phyloP scores from a whole-genome alignment of 2,329 filamentous ascomycete genomes.

The Penicillium olsonii region DNA sequence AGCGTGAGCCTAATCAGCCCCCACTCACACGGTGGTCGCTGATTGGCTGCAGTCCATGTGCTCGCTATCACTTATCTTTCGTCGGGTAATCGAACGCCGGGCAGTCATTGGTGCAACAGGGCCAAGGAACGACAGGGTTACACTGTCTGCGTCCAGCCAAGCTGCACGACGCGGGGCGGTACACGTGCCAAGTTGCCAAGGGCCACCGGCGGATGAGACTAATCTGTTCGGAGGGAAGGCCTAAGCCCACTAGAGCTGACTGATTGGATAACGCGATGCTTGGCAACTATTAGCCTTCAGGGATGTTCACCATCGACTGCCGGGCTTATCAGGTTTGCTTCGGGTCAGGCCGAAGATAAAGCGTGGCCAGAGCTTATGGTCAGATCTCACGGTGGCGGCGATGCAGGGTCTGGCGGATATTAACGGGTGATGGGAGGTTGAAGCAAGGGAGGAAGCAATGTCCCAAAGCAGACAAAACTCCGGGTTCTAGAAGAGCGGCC shows the following conservation, averaged over 20 bases:
- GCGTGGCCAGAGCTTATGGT: not conserved
- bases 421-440: slow-evolving; percentile 4
- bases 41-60: slow-evolving; percentile 3
- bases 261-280: slow-evolving; percentile 5
- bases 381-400: not conserved
- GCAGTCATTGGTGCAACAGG: not conserved
- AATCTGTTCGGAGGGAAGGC: not conserved
- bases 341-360: not conserved
- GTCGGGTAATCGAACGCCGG: slow-evolving; percentile 4
- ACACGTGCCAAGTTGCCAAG: slow-evolving; percentile 6
- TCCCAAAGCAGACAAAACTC: slow-evolving; percentile 5
- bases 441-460: not conserved
- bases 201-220: not conserved
- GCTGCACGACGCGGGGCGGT: slow-evolving; percentile 1
- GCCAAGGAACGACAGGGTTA: slow-evolving; percentile 19
- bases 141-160: slow-evolving; percentile 25
- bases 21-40: not conserved
- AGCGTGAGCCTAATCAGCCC: not conserved
- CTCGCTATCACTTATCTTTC: slow-evolving; percentile 6
- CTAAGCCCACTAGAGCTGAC: not conserved
- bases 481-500: slow-evolving; percentile 4
- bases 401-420: slow-evolving; percentile 15
- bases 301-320: not conserved
- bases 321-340: not conserved
- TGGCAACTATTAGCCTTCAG: slow-evolving; percentile 1